Conservation (phyloP, 306 rosid genomes). For the Urtica urens region DNA sequence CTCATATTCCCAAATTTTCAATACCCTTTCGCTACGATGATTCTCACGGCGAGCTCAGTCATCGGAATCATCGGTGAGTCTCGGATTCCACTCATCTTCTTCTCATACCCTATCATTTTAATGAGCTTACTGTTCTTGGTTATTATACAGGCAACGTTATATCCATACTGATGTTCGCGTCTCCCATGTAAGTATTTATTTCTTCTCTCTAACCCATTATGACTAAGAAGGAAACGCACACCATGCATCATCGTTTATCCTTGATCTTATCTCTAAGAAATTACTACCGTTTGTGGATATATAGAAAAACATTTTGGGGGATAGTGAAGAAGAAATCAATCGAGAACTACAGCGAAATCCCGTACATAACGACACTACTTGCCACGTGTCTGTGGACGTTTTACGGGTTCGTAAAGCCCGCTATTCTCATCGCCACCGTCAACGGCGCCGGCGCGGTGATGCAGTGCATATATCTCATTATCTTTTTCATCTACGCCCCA, state of each 20-base stretch:
- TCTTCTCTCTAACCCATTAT: too few species aligned
- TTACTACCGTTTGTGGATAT: not conserved
- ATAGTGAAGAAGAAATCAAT: slow-evolving; percentile 51
- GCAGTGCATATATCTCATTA: slow-evolving; percentile 28
- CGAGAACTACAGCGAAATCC: slow-evolving; percentile 28
- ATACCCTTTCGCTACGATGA: slow-evolving; percentile 8
- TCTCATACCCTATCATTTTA: not conserved
- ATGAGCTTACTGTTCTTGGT: not conserved
- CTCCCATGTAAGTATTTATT: slow-evolving; percentile 36
- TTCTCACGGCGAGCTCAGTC: slow-evolving; percentile 10
- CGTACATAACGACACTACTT: slow-evolving; percentile 35
- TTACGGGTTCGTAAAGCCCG: slow-evolving; percentile 40
- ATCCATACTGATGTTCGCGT: slow-evolving; percentile 38
- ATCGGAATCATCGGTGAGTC: slow-evolving; percentile 19
- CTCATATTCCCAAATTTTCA: not conserved
- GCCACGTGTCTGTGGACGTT: slow-evolving; percentile 46
- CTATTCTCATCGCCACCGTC: slow-evolving; percentile 30
- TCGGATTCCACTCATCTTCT: not conserved
- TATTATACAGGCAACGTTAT: slow-evolving; percentile 33
- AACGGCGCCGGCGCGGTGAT: slow-evolving; percentile 37
- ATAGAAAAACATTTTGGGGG: slow-evolving; percentile 29
- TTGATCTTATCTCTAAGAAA: not conserved
- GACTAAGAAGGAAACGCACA: not conserved
- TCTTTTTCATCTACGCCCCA: slow-evolving; percentile 39
- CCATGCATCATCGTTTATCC: not conserved